Evolutionary conservation across 2,329 filamentous ascomycete genomes (phyloP).

Genomic region (Aspergillus luchuensis): DNA sequence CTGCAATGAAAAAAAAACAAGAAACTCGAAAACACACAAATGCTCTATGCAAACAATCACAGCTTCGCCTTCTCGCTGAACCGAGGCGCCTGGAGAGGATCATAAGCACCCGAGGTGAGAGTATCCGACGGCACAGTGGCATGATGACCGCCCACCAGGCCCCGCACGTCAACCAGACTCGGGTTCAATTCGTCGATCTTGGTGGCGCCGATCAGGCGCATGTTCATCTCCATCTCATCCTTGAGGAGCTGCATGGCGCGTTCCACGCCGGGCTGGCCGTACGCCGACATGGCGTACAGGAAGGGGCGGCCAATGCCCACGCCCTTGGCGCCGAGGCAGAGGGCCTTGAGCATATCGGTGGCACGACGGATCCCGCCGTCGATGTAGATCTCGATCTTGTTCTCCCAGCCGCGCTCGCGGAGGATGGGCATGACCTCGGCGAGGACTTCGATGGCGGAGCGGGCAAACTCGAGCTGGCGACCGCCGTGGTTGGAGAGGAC

Average conservation of each 20-base stretch:
- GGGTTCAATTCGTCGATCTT: conserved; percentile 77
- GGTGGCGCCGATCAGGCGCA: conserved; percentile 84
- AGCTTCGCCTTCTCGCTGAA: conserved; percentile 53
- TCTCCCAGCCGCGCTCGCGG: conserved; percentile 69
- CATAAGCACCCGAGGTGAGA: conserved; percentile 59
- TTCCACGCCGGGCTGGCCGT: conserved; percentile 83
- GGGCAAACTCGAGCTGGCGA: conserved; percentile 87
- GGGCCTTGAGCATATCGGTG: conserved; percentile 92
- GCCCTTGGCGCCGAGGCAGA: conserved; percentile 87
- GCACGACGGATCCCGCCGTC: conserved; percentile 89
- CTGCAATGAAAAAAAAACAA: neutral
- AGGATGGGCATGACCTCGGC: conserved; percentile 91
- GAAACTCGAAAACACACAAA: neutral
- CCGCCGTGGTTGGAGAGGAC: conserved; percentile 97
- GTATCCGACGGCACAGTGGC: conserved; percentile 64
- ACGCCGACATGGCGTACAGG: conserved; percentile 92
- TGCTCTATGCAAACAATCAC: conserved; percentile 22
- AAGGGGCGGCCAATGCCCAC: conserved; percentile 95
- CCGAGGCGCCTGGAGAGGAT: conserved; percentile 52
- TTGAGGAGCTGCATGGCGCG: conserved; percentile 88
- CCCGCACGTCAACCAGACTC: conserved; percentile 75
- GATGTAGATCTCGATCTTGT: conserved; percentile 82
- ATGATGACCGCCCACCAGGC: conserved; percentile 61
- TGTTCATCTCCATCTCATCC: conserved; percentile 99
- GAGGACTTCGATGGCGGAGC: conserved; percentile 84